These are phyloP conservation scores for Backusella tuberculispora DNA, from an alignment of 192 early-diverging fungal species.

Conservation along the genomic window DNA sequence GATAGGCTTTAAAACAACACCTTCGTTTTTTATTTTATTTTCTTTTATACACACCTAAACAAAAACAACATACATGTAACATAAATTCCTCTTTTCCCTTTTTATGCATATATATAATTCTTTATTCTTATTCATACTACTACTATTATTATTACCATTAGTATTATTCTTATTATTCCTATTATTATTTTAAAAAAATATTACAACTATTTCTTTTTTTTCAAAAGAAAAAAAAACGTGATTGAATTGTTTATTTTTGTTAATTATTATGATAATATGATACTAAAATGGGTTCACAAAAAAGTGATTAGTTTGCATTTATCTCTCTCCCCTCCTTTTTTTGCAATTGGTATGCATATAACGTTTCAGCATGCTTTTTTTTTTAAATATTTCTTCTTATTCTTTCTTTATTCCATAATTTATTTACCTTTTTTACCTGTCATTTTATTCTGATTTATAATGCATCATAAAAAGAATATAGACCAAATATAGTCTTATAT, in stretches of 20 bases:
- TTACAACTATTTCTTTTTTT: not conserved
- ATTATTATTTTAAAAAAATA: not conserved
- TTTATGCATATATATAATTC: conserved; percentile 6
- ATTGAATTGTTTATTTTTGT: not conserved
- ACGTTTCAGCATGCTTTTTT: not conserved
- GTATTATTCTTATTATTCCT: not conserved
- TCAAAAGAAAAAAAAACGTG: not conserved
- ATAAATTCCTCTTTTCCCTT: not conserved
- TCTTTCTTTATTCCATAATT: not conserved
- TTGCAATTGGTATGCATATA: not conserved
- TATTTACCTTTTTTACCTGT: not conserved
- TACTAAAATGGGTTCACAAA: not conserved
- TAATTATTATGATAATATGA: not conserved
- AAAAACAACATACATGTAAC: not conserved
- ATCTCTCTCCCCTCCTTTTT: not conserved
- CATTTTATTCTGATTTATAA: not conserved
- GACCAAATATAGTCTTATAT: too few relatives aligned
- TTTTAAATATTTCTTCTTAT: too few relatives aligned
- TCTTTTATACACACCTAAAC: not conserved
- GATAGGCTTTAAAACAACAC: conserved; percentile 12
- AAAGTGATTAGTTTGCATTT: not conserved
- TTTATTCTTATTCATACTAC: not conserved
- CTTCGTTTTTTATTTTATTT: not conserved
- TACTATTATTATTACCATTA: not conserved
- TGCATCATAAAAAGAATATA: not conserved